Percentiles rank a stretch among this genome's conserved stretches.
phyloP scores from a whole-genome alignment of 2,329 filamentous ascomycete species.

The Claviceps digitariae region DNA sequence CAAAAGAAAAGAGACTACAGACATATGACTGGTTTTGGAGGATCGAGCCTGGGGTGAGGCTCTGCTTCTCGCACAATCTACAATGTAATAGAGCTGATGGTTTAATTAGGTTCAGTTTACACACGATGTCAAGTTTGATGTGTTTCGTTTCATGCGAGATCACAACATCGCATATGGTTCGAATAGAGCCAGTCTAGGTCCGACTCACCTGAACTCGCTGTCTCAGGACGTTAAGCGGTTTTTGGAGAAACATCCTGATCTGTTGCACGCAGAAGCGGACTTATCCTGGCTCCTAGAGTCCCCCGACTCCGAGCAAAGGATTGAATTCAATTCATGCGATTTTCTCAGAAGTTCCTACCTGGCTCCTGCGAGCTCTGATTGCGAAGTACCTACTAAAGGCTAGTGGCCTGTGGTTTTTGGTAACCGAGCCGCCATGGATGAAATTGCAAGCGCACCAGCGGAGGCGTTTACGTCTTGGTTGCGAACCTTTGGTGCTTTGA shows the following conservation, averaged over 20 bases:
- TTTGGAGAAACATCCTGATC: slow-evolving; percentile 27
- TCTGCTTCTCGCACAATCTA: slow-evolving; percentile 3
- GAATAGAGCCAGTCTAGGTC: slow-evolving; percentile 35
- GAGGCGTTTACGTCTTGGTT: slow-evolving; percentile 20
- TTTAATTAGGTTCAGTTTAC: slow-evolving; percentile 34
- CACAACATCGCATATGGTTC: slow-evolving; percentile 68
- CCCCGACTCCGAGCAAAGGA: neutral
- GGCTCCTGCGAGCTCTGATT: neutral
- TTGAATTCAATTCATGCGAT: neutral
- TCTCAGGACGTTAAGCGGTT: slow-evolving; percentile 33
- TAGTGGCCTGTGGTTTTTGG: slow-evolving; percentile 3
- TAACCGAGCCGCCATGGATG: neutral
- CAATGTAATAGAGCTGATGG: neutral
- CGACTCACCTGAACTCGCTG: slow-evolving; percentile 27
- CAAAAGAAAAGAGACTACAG: slow-evolving; percentile 58
- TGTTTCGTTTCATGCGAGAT: slow-evolving; percentile 77
- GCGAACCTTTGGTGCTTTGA: slow-evolving; percentile 31
- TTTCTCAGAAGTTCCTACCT: neutral
- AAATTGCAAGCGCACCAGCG: slow-evolving; percentile 11
- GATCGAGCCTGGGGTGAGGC: slow-evolving; percentile 43
- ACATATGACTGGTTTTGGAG: slow-evolving; percentile 47
- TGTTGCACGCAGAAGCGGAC: slow-evolving; percentile 34
- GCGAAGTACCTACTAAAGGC: neutral
- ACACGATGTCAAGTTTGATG: slow-evolving; percentile 62
- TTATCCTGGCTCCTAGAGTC: slow-evolving; percentile 30